Evolutionary conservation across 2,329 filamentous ascomycete species (phyloP), one percentile per base, ranked within the genome.

Genomic region (Paraphoma sp.): DNA sequence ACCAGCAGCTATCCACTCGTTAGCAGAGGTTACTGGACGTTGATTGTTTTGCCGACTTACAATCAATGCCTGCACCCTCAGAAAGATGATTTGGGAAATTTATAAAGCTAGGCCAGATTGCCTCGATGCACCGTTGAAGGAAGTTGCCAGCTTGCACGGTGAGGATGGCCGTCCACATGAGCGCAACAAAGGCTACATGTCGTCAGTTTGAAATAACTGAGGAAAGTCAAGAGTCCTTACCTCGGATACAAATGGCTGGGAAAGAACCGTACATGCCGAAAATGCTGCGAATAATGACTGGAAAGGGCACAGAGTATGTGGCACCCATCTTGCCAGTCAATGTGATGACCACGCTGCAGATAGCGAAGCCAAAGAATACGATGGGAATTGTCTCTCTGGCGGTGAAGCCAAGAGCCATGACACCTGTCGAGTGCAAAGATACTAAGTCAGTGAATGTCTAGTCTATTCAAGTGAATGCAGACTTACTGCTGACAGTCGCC

Each of bases 331-430:
- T 79, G 23, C 75, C 81, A 45, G 82, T 83, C 17, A 83, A 67
- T 1, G 81, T 83, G 17, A 82, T 79, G 11, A 81, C 76, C 29
- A 80, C 75, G 43, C 79, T 81, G 60, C 79, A 82, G 44, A 82
- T 77, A 18, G 76, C 71, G 50, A 82, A 80, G 17, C 78, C 81
- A 31, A 81, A 79, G 53, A 82, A 76, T 9, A 81, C 79, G 48
- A 83, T 81, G 11, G 82, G 76, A 14, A 83, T 75, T 5, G 80
- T 81, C 57, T 82, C 80, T 44, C 79, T 76, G 38, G 80, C 79
- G 4, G 80, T 80, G 51, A 81, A 79, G 5, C 79, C 79, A 10
- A 81, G 67, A 16, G 75, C 71, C 72, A 80, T 80, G 47, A 80
- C 78, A 42, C 23, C 23, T 23, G 23, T 23, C 23, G 23, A 23